Evolutionary conservation across 805 yeast species (phyloP), one percentile per base, ranked within the genome.

Genomic region (Cyberlindnera americana): DNA sequence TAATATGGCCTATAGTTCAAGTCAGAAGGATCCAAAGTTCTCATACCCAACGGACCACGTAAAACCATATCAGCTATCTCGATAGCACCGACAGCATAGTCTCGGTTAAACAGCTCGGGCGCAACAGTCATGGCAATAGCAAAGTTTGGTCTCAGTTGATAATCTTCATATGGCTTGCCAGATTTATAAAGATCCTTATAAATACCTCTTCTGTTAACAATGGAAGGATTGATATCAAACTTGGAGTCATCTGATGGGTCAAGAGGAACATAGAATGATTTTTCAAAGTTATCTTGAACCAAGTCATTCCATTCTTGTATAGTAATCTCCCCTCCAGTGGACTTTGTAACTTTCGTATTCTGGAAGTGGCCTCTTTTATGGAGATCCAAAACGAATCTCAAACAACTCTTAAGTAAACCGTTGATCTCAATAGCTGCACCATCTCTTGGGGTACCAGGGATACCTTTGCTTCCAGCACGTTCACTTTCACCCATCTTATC

Each of bases 401-500:
- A 66, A 1, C 86, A 64, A 61, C 95, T 85, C 64, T 90, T 90
- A 56, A 93, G 65, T 44, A 91, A 66, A 0, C 97, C 99, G 52
- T 78, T 88, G 41, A 91, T 83, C 62, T 91, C 99, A 40, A 91
- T 72, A 3, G 95, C 96, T 2, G 97, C 96, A 26, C 99, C 99
- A 62, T 90, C 96, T 57, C 99, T 76, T 18, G 99, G 98, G 0
- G 98, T 91, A 2, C 98, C 99, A 1, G 99, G 99, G 25, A 77
- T 69, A n/a, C 99, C 99, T 51, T 82, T 84, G 43, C 78, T 81
- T 1, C 83, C 82, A 0, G 98, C 96, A 40, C 64, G 70, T 25
- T 62, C 78, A 55, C 95, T 85, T 65, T 93, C 98, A 19, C 99
- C 99, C 98, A 91, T 91, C 65, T 91, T 91, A 64, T 91, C 99